Evolutionary conservation across 371 early-diverging fungal species (phyloP).

Genomic region (Mucor irregularis): DNA sequence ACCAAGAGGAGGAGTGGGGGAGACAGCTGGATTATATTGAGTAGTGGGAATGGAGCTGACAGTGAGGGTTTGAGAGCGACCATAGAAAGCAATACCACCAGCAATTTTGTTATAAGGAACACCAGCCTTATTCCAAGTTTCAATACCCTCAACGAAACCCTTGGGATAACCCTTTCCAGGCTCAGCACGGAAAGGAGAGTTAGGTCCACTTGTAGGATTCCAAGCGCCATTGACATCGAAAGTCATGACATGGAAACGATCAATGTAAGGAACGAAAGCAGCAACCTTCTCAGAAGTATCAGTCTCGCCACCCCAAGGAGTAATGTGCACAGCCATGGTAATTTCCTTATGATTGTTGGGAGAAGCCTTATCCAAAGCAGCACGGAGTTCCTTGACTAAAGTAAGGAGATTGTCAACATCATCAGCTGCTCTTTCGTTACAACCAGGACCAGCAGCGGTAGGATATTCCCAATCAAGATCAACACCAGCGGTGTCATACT

Average conservation of each 20-base stretch:
- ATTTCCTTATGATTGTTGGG: slow-evolving; percentile 59
- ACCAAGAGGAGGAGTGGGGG: slow-evolving; percentile 39
- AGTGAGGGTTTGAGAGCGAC: slow-evolving; percentile 44
- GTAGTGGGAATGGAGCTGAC: slow-evolving; percentile 20
- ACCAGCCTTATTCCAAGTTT: slow-evolving; percentile 59
- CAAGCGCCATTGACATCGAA: slow-evolving; percentile 65
- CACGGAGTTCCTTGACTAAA: slow-evolving; percentile 65
- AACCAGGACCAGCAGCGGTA: slow-evolving; percentile 53
- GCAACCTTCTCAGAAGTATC: slow-evolving; percentile 58
- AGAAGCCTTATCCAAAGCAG: slow-evolving; percentile 50
- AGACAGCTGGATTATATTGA: slow-evolving; percentile 41
- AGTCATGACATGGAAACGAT: slow-evolving; percentile 67
- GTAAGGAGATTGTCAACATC: slow-evolving; percentile 54
- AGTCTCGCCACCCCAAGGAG: slow-evolving; percentile 57
- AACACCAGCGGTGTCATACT: slow-evolving; percentile 58
- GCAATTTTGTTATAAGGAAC: slow-evolving; percentile 61
- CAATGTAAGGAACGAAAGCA: slow-evolving; percentile 60
- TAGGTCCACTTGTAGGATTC: slow-evolving; percentile 62
- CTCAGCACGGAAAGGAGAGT: slow-evolving; percentile 62
- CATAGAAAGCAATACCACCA: slow-evolving; percentile 66
- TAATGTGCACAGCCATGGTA: slow-evolving; percentile 69
- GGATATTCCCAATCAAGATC: slow-evolving; percentile 50
- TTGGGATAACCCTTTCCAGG: slow-evolving; percentile 44
- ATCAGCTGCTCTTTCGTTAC: slow-evolving; percentile 47
- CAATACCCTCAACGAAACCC: slow-evolving; percentile 55